These are phyloP conservation scores for Kurtzmaniella quercitrusa DNA, from an alignment of 1,139 yeast genomes.

Conservation along the genomic window DNA sequence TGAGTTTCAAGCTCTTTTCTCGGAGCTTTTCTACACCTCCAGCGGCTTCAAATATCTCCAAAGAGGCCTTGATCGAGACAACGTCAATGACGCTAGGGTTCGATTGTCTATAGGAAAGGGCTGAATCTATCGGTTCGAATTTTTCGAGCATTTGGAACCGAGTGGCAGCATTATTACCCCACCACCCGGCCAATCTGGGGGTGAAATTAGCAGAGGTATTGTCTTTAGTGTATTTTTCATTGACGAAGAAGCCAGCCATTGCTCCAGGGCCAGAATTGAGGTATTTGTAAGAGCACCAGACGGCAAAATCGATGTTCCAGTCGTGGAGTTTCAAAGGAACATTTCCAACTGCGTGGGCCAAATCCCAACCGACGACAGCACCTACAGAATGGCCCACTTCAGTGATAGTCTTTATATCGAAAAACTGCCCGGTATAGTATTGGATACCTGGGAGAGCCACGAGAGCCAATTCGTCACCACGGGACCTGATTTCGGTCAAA, in stretches of 20 bases:
- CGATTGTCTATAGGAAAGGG: slow-evolving; percentile 86
- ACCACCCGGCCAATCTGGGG: slow-evolving; percentile 92
- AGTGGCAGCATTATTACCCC: slow-evolving; percentile 76
- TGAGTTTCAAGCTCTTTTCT: slow-evolving; percentile 52
- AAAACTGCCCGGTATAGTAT: slow-evolving; percentile 85
- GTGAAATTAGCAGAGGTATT: slow-evolving; percentile 30
- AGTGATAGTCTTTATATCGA: slow-evolving; percentile 70
- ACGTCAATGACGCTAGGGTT: slow-evolving; percentile 86
- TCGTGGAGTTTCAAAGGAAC: slow-evolving; percentile 72
- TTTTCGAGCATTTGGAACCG: slow-evolving; percentile 77
- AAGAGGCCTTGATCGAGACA: slow-evolving; percentile 63
- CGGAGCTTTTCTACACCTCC: slow-evolving; percentile 65
- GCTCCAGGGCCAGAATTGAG: slow-evolving; percentile 92
- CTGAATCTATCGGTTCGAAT: slow-evolving; percentile 78
- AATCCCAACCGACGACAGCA: slow-evolving; percentile 85
- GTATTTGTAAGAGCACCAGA: slow-evolving; percentile 91
- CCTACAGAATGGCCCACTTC: slow-evolving; percentile 40
- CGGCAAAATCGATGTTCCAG: slow-evolving; percentile 91
- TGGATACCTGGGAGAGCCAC: slow-evolving; percentile 86
- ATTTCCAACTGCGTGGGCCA: slow-evolving; percentile 93
- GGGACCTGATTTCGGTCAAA: slow-evolving; percentile 46
- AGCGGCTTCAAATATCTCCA: slow-evolving; percentile 53
- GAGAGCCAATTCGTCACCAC: slow-evolving; percentile 64
- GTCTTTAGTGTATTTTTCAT: slow-evolving; percentile 44
- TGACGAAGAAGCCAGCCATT: slow-evolving; percentile 77